A percentile compares a stretch with the other conserved stretches of the same genome.
These are phyloP conservation scores for Hippophae gyantsensis DNA, from an alignment of 306 rosid species.

Conservation along the genomic window DNA sequence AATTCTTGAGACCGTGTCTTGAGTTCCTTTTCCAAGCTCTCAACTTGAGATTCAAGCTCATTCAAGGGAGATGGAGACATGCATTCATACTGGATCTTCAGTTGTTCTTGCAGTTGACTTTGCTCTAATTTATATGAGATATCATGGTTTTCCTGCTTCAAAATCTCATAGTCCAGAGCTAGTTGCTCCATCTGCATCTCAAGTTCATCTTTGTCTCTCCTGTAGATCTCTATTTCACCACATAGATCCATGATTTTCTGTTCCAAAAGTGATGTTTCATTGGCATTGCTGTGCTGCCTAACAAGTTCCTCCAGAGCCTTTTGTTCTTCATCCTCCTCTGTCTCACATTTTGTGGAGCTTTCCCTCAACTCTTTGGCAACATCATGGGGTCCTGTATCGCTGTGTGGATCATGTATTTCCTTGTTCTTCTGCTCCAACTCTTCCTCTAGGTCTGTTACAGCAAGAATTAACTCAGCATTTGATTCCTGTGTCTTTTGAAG, in stretches of 20 bases:
- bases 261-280: conserved; percentile 53
- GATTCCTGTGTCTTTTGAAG: conserved; percentile 85
- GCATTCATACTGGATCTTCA: conserved; percentile 71
- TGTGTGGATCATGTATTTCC: conserved; percentile 25
- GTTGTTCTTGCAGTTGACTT: conserved; percentile 78
- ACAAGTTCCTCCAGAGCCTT: conserved; percentile 67
- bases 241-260: conserved; percentile 59
- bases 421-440: conserved; percentile 60
- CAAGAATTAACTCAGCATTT: conserved; percentile 71
- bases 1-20: conserved; percentile 58
- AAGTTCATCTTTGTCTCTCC: conserved; percentile 85
- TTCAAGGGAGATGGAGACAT: conserved; percentile 46
- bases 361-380: conserved; percentile 28
- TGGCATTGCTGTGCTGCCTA: conserved; percentile 38
- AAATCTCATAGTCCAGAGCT: conserved; percentile 90
- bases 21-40: conserved; percentile 58
- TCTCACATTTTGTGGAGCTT: conserved; percentile 30
- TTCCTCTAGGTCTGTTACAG: conserved; percentile 75
- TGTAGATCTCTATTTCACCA: conserved; percentile 72
- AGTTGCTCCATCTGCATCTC: conserved; percentile 98
- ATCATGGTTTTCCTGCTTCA: conserved; percentile 92
- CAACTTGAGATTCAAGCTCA: conserved; percentile 53
- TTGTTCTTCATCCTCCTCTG: conserved; percentile 65
- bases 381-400: conserved; percentile 15
- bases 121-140: conserved; percentile 71